Conservation (phyloP, 805 yeast genomes). For the Kodamaea kaohsiungensis region DNA sequence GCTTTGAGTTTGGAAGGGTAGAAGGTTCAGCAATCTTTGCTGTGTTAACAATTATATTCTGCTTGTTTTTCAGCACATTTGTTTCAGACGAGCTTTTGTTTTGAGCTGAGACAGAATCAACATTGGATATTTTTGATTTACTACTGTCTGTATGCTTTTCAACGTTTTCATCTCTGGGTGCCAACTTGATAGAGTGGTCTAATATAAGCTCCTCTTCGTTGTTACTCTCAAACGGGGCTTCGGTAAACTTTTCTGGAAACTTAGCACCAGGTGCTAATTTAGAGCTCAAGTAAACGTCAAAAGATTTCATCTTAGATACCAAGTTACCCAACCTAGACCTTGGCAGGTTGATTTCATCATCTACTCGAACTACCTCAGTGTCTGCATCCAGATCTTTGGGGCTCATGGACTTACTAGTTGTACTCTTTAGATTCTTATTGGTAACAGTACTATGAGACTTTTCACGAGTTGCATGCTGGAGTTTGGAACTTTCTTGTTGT, state of each 20-base stretch:
- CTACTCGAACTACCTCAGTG: neutral
- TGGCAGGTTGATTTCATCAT: neutral
- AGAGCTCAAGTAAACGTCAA: conserved; percentile 19
- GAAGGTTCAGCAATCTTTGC: too few relatives aligned
- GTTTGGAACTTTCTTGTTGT: neutral
- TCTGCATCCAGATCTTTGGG: neutral
- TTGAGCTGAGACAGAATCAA: too few relatives aligned
- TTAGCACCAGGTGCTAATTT: neutral
- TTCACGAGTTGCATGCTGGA: neutral
- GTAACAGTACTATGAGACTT: neutral
- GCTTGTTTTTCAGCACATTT: too few relatives aligned
- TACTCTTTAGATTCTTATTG: neutral
- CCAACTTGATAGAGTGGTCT: neutral
- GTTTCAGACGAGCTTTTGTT: too few relatives aligned
- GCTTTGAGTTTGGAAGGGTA: too few relatives aligned
- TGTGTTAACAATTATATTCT: too few relatives aligned
- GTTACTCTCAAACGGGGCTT: neutral
- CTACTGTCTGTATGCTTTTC: too few relatives aligned
- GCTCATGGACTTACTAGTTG: neutral
- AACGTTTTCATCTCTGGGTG: neutral
- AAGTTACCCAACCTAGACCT: neutral
- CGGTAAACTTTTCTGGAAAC: conserved; percentile 4
- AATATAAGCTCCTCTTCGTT: neutral
- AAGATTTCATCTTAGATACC: conserved; percentile 22
- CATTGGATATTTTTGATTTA: too few relatives aligned